A percentile compares a stretch with the other conserved stretches of the same genome.
Evolutionary conservation across 768 basidiomycete genomes (phyloP).

Genomic region (Hydnomerulius pinastri): DNA sequence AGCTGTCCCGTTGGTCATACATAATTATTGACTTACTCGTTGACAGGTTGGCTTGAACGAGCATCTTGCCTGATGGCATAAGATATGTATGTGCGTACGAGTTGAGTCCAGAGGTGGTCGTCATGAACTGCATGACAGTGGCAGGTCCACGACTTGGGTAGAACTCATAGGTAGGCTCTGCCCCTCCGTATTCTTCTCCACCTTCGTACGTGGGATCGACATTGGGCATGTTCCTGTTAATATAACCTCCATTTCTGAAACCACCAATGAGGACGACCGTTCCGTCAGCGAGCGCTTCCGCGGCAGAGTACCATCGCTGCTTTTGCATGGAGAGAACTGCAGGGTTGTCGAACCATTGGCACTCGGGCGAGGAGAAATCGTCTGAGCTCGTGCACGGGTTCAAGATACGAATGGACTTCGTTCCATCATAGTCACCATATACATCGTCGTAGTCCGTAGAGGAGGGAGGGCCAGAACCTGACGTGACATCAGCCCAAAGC

Average conservation of each 20-base stretch:
- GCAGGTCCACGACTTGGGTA: conserved; percentile 62
- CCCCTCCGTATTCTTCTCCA: conserved; percentile 59
- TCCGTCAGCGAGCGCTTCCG: conserved; percentile 74
- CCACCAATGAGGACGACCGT: conserved; percentile 78
- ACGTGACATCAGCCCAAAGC: conserved; percentile 38
- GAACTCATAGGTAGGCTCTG: conserved; percentile 82
- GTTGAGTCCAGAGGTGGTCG: conserved; percentile 74
- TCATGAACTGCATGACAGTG: conserved; percentile 62
- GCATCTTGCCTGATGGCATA: conserved; percentile 71
- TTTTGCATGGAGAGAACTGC: conserved; percentile 61
- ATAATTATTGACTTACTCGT: conserved; percentile 50
- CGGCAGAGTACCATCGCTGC: conserved; percentile 73
- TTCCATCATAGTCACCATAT: conserved; percentile 81
- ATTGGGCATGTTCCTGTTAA: conserved; percentile 73
- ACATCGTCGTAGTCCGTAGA: conserved; percentile 48
- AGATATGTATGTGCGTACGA: conserved; percentile 74
- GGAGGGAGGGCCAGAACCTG: conserved; percentile 36
- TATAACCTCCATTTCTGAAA: conserved; percentile 71
- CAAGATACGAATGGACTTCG: conserved; percentile 76
- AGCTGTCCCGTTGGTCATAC: too few relatives aligned
- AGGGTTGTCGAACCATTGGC: conserved; percentile 74
- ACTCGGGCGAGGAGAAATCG: conserved; percentile 46
- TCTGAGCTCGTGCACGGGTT: conserved; percentile 61
- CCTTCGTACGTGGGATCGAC: conserved; percentile 60
- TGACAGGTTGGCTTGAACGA: conserved; percentile 78